These are phyloP conservation scores for Coccomyxa sp. DNA, from an alignment of 139 green algal genomes.

Conservation along the genomic window DNA sequence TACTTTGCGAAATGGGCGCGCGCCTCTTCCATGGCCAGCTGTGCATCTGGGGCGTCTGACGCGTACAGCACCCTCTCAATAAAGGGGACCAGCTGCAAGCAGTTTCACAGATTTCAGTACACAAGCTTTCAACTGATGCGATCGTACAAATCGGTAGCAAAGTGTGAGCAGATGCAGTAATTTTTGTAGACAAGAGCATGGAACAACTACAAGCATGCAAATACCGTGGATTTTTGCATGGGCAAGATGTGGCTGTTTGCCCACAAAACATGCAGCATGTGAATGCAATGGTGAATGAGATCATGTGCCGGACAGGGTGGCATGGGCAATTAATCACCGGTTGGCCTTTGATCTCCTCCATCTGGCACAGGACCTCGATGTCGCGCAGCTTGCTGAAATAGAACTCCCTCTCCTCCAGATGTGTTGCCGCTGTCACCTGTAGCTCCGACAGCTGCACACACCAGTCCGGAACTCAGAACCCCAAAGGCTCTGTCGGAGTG, in stretches of 20 bases:
- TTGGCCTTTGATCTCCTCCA: slow-evolving; percentile 44
- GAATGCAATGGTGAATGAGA: too few species aligned
- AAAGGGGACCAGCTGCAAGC: slow-evolving; percentile 47
- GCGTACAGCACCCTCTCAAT: slow-evolving; percentile 83
- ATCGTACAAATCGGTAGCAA: not conserved
- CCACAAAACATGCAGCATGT: too few species aligned
- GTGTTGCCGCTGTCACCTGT: slow-evolving; percentile 55
- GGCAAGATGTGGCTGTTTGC: not conserved
- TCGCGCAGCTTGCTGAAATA: slow-evolving; percentile 96
- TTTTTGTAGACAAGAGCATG: not conserved
- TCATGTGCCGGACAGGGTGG: too few species aligned
- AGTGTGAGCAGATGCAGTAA: not conserved
- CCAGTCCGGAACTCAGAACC: not conserved
- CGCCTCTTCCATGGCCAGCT: slow-evolving; percentile 35
- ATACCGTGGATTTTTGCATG: not conserved
- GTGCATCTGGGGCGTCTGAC: slow-evolving; percentile 62
- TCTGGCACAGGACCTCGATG: slow-evolving; percentile 97
- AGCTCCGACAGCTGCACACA: slow-evolving; percentile 51
- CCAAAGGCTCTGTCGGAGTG: too few species aligned
- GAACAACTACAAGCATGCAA: not conserved
- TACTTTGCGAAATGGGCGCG: not conserved
- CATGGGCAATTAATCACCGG: slow-evolving; percentile 15
- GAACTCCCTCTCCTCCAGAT: slow-evolving; percentile 71
- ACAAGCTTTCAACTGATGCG: not conserved
- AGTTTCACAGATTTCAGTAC: not conserved